A percentile compares a stretch with the other conserved stretches of the same genome.
These are phyloP conservation scores for Thelonectria blattea DNA, from an alignment of 2,329 filamentous ascomycete species.

Conservation along the genomic window DNA sequence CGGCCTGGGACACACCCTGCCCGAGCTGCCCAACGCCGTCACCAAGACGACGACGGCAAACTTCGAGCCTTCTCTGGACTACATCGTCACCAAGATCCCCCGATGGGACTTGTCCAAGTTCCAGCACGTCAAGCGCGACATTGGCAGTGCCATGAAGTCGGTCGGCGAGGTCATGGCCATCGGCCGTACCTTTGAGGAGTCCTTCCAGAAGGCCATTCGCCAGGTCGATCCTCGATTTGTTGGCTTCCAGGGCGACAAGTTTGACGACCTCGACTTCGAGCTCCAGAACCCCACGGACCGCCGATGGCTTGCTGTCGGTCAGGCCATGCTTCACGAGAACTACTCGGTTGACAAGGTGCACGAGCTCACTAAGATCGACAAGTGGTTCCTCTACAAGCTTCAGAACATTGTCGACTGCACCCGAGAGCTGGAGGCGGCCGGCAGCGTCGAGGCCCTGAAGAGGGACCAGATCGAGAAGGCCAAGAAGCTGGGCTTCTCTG, in stretches of 20 bases:
- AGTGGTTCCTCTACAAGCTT: constrained; percentile 99
- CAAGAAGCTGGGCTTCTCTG: constrained; percentile 98
- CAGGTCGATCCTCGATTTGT: constrained; percentile 92
- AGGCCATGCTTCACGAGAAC: constrained; percentile 96
- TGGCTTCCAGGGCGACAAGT: constrained; percentile 94
- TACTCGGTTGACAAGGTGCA: constrained; percentile 93
- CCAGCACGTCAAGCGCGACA: constrained; percentile 97
- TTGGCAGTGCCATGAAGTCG: constrained; percentile 98
- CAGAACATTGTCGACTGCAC: constrained; percentile 95
- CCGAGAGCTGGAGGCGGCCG: constrained; percentile 82
- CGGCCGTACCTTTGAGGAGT: constrained; percentile 97
- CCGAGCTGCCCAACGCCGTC: constrained; percentile 95
- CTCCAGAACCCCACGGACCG: constrained; percentile 94
- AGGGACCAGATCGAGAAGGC: constrained; percentile 88
- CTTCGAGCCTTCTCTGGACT: constrained; percentile 96
- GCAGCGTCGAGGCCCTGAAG: constrained; percentile 82
- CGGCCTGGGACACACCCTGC: constrained; percentile 91
- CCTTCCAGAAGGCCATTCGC: constrained; percentile 97
- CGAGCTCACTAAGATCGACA: constrained; percentile 97
- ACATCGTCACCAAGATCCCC: constrained; percentile 98
- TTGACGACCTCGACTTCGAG: constrained; percentile 89
- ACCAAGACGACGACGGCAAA: constrained; percentile 99
- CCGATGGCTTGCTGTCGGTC: constrained; percentile 95
- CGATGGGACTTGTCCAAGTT: constrained; percentile 99
- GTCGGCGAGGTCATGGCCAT: constrained; percentile 99